These are phyloP conservation scores for Lachancea thermotolerans DNA, from an alignment of 805 yeast species.

Conservation along the genomic window DNA sequence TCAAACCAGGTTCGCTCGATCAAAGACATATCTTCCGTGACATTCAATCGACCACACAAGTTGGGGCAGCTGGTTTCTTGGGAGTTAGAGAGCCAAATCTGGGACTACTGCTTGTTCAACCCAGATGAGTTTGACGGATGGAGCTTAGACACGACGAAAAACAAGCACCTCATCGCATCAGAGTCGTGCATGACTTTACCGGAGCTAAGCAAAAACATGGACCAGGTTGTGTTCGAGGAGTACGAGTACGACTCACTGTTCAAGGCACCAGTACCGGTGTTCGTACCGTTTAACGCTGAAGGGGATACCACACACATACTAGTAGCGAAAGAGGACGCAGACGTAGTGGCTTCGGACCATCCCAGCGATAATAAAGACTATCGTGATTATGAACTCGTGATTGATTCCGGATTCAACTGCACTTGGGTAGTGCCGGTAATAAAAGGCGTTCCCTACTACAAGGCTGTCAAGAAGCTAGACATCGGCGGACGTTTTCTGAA, in stretches of 20 bases:
- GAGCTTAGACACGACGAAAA: constrained; percentile 35
- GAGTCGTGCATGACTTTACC: constrained; percentile 83
- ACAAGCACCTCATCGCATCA: constrained; percentile 58
- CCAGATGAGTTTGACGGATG: constrained; percentile 33
- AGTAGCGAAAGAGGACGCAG: constrained; percentile 19
- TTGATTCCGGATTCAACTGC: constrained; percentile 83
- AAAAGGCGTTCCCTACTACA: constrained; percentile 68
- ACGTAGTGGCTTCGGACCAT: neutral
- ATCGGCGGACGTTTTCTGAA: constrained; percentile 83
- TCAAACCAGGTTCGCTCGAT: constrained; percentile 64
- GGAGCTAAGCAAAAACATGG: constrained; percentile 72
- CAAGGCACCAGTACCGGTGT: constrained; percentile 54
- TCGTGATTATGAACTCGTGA: constrained; percentile 65
- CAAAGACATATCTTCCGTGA: constrained; percentile 66
- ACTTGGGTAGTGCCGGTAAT: constrained; percentile 85
- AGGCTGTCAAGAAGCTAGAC: constrained; percentile 70
- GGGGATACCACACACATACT: constrained; percentile 9
- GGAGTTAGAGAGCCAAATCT: constrained; percentile 81
- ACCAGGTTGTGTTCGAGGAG: constrained; percentile 91
- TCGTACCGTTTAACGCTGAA: constrained; percentile 54
- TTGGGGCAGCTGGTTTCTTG: constrained; percentile 85
- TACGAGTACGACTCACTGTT: constrained; percentile 70
- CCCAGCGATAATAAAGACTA: constrained; percentile 17
- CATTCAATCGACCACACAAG: constrained; percentile 75
- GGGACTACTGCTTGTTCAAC: constrained; percentile 71